Percentiles rank a stretch among this genome's conserved stretches.
These are phyloP conservation scores for Rhizomucor pusillus DNA, from an alignment of 371 early-diverging fungal genomes.

Conservation along the genomic window DNA sequence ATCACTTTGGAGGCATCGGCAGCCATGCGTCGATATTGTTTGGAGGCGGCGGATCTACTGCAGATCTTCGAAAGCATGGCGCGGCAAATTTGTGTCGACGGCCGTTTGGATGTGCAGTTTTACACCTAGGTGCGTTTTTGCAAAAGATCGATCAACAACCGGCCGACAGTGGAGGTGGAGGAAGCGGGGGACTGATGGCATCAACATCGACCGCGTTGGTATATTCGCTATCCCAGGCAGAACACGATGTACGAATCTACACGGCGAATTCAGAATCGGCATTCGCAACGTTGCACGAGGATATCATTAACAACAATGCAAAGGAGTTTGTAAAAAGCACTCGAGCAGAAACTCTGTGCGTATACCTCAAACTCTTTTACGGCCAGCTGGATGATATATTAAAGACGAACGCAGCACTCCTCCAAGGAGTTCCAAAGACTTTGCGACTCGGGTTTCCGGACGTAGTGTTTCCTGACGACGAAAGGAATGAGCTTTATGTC, in stretches of 20 bases:
- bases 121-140: slow-evolving; percentile 47
- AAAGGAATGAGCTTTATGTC: slow-evolving; percentile 64
- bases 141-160: slow-evolving; percentile 18
- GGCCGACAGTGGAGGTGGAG: slow-evolving; percentile 2
- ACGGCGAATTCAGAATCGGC: slow-evolving; percentile 51
- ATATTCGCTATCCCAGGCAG: slow-evolving; percentile 11
- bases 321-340: slow-evolving; percentile 50
- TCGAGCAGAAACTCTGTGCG: slow-evolving; percentile 54
- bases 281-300: slow-evolving; percentile 57
- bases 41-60: slow-evolving; percentile 19
- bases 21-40: slow-evolving; percentile 30
- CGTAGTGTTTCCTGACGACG: slow-evolving; percentile 61
- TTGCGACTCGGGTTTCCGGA: slow-evolving; percentile 65
- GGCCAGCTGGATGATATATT: slow-evolving; percentile 47
- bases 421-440: slow-evolving; percentile 51
- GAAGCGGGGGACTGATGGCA: neutral
- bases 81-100: slow-evolving; percentile 30
- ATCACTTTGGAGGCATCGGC: slow-evolving; percentile 20
- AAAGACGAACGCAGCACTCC: slow-evolving; percentile 45
- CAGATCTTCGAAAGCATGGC: neutral
- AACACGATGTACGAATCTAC: slow-evolving; percentile 60
- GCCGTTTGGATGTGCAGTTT: slow-evolving; percentile 69
- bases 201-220: slow-evolving; percentile 1
- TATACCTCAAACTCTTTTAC: slow-evolving; percentile 50
- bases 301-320: slow-evolving; percentile 52